Evolutionary conservation across 1,284 basidiomycete genomes (phyloP), one percentile per base, ranked within the genome.

Genomic region (Trametes pubescens): DNA sequence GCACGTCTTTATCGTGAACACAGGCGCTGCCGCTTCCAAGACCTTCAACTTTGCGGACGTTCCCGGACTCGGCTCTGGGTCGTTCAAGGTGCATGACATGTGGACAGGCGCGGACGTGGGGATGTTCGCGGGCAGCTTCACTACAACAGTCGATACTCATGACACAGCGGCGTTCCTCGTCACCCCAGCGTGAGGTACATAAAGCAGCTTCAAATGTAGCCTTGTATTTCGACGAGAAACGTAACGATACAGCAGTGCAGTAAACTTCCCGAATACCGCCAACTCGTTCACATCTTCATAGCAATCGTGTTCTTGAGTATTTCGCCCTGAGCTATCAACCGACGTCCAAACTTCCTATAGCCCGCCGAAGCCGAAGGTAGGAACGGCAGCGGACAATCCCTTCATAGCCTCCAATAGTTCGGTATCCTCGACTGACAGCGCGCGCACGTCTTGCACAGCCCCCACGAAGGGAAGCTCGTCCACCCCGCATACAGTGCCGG

Each of bases 1-100:
- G 3, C 84, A 86, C 66, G 81, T 86, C 9, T 86, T 86, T 71
- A 79, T 86, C 57, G 82, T 86, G 71, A 86, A 86, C 71, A 83
- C 79, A 6, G 74, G 74, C 7, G 69, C 73, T 21, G 71, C 70
- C 0, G 76, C 80, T 5, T 80, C 78, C 2, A 86, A 84, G 74
- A 75, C 74, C 3, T 81, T 86, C 68, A 74, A 76, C 2, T 80
- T 86, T 40, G 78, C 78, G 7, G 78, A 77, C 51, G 80, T 84
- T 13, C 80, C 83, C 21, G 81, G 81, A 0, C 69, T 86, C 22
- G 74, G 75, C 3, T 71, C 76, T 13, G 78, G 77, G 0, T 78
- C 61, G 7, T 85, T 79, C 66, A 77, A 73, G 58, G 70, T 86
- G 29, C 83, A 84, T 61, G 84, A 87, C 67, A 86, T 86, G 85